Percentiles rank a stretch among this genome's conserved stretches.
Evolutionary conservation across 2,329 filamentous ascomycete genomes (phyloP).

Genomic region (Fusarium succisae): DNA sequence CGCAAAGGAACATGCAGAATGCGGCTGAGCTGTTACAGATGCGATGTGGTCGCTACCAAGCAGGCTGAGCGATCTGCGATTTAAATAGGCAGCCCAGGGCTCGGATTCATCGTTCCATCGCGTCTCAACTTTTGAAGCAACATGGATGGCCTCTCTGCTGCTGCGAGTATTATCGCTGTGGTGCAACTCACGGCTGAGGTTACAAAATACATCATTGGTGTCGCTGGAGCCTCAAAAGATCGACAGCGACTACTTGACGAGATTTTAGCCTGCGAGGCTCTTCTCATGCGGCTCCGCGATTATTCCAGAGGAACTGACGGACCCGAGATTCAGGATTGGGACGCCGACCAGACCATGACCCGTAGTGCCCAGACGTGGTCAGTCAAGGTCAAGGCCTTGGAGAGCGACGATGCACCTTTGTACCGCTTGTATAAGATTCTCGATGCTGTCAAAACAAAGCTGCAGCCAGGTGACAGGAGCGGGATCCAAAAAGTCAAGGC

Average conservation of each 20-base stretch:
- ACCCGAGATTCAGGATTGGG: background rate
- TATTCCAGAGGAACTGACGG: background rate
- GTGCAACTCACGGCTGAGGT: slow-evolving; percentile 31
- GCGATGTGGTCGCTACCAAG: background rate
- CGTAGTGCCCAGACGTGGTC: slow-evolving; percentile 14
- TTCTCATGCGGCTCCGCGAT: slow-evolving; percentile 1
- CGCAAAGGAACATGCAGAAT: background rate
- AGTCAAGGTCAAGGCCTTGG: slow-evolving; percentile 31
- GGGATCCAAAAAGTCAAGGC: background rate
- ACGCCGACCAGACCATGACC: background rate
- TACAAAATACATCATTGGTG: slow-evolving; percentile 21
- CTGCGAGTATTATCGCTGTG: slow-evolving; percentile 36
- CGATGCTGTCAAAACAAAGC: slow-evolving; percentile 11
- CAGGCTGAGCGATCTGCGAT: background rate
- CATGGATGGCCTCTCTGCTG: background rate
- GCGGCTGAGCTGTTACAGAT: background rate
- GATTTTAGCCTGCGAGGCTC: slow-evolving; percentile 22
- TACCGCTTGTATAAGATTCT: slow-evolving; percentile 13
- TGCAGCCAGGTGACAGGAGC: slow-evolving; percentile 4
- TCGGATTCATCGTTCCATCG: background rate
- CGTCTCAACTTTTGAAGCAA: background rate
- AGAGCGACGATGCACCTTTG: slow-evolving; percentile 30
- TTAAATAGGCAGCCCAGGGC: background rate
- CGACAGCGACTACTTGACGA: slow-evolving; percentile 29
- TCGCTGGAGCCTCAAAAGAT: slow-evolving; percentile 22